Evolutionary conservation across 2,329 filamentous ascomycete species (phyloP).

Genomic region (Uncinocarpus reesii): DNA sequence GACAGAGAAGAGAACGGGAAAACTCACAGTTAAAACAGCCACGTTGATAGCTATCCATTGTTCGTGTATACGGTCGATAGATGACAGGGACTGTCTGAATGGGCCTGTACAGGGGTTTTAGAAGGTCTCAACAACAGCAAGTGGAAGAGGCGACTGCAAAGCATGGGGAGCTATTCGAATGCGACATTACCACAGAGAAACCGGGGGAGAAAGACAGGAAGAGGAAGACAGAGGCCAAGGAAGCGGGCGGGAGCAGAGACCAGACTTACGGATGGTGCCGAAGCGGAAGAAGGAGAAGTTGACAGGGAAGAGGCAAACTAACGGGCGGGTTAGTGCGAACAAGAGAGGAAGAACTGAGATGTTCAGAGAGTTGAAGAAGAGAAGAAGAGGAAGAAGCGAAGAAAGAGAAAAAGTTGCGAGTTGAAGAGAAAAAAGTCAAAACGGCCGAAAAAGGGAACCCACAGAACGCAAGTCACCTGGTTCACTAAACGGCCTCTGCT

Average conservation of each 20-base stretch:
- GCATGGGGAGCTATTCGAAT: background rate
- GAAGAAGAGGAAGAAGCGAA: background rate
- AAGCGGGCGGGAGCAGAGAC: background rate
- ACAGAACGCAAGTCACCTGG: conserved; percentile 1
- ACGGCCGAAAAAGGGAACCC: background rate
- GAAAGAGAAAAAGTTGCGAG: conserved; percentile 1
- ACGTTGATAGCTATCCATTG: conserved; percentile 46
- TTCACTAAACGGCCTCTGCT: no score
- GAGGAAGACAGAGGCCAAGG: background rate
- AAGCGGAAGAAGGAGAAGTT: background rate
- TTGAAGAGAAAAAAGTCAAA: conserved; percentile 10
- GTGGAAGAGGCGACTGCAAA: background rate
- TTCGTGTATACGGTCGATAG: conserved; percentile 15
- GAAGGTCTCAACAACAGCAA: conserved; percentile 2
- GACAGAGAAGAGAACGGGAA: conserved; percentile 1
- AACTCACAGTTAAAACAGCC: conserved; percentile 52
- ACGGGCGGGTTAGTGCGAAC: no score
- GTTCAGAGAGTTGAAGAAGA: background rate
- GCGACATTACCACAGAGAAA: background rate
- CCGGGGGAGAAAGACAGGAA: background rate
- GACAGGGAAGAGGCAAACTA: background rate
- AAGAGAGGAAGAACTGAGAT: background rate
- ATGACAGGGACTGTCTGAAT: conserved; percentile 3
- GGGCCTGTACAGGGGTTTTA: conserved; percentile 5
- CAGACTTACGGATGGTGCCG: conserved; percentile 1